phyloP scores from a whole-genome alignment of 352 stramenopile genomes.

The Globisporangium viniferum region DNA sequence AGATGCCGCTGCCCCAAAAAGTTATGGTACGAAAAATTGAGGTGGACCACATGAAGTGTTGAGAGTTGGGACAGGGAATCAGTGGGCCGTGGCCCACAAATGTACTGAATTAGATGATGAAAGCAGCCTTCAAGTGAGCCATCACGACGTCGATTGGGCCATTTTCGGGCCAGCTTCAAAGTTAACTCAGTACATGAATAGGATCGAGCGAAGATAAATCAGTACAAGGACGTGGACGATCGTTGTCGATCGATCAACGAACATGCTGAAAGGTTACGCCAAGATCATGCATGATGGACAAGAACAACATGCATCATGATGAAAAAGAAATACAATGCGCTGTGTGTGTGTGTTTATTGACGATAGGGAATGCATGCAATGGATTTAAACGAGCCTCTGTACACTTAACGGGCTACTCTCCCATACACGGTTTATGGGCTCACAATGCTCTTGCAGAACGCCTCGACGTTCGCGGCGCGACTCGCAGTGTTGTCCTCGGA shows the following conservation, averaged over 20 bases:
- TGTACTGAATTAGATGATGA: neutral
- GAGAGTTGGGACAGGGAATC: neutral
- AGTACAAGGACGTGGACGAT: neutral
- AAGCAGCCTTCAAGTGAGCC: neutral
- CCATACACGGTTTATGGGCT: conserved; percentile 17
- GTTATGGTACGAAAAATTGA: neutral
- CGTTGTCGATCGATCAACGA: neutral
- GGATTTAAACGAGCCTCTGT: neutral
- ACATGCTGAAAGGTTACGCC: neutral
- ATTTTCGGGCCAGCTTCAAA: neutral
- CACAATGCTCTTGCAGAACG: conserved; percentile 78
- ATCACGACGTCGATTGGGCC: neutral
- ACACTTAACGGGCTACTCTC: neutral
- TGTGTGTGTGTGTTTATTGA: neutral
- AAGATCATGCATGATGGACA: neutral
- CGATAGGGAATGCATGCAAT: neutral
- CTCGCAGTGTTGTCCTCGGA: conserved; percentile 54
- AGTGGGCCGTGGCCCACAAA: neutral
- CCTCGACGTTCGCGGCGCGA: conserved; percentile 69
- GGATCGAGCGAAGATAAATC: neutral
- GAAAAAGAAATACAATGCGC: neutral
- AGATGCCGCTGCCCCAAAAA: neutral
- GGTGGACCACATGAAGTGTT: neutral
- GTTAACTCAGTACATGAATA: neutral
- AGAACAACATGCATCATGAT: neutral